Conservation (phyloP, 2,329 filamentous ascomycete species). For the Lachnellula willkommii region DNA sequence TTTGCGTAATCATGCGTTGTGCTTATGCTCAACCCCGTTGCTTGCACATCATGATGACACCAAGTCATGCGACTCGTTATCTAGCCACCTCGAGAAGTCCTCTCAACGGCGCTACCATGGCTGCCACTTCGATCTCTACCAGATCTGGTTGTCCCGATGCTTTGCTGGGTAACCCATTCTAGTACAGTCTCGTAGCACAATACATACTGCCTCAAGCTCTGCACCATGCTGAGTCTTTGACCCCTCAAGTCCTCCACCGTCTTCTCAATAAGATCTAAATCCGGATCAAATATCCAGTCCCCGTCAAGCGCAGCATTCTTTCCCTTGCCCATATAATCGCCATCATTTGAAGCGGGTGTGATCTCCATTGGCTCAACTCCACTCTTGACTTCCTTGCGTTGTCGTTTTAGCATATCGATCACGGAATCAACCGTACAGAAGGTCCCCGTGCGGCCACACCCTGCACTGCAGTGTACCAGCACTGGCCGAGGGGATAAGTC, state of each 20-base stretch:
- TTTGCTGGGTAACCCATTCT: conserved; percentile 65
- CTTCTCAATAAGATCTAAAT: conserved; percentile 73
- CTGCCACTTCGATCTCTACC: conserved; percentile 23
- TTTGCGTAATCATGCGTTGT: neutral
- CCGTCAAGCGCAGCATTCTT: conserved; percentile 33
- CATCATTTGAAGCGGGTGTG: conserved; percentile 17
- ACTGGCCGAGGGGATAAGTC: conserved; percentile 58
- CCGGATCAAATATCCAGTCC: conserved; percentile 65
- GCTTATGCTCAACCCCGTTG: too few relatives aligned
- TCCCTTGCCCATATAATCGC: conserved; percentile 25
- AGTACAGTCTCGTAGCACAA: conserved; percentile 93
- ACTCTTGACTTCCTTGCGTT: conserved; percentile 43
- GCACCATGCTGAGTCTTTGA: conserved; percentile 93
- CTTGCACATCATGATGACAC: too few relatives aligned
- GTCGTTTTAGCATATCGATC: conserved; percentile 93
- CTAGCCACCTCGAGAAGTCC: neutral
- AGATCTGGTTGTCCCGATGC: conserved; percentile 6
- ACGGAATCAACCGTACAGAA: conserved; percentile 97
- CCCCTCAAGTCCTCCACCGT: conserved; percentile 87
- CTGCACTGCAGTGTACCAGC: conserved; percentile 91
- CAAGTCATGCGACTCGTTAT: too few relatives aligned
- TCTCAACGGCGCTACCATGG: conserved; percentile 8
- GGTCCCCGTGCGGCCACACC: conserved; percentile 90
- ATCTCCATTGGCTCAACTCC: conserved; percentile 41
- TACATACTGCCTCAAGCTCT: conserved; percentile 87